Percentiles rank a stretch among this genome's conserved stretches.
These are phyloP conservation scores for Allomyces macrogynus DNA, from an alignment of 192 early-diverging fungal species.

Conservation along the genomic window DNA sequence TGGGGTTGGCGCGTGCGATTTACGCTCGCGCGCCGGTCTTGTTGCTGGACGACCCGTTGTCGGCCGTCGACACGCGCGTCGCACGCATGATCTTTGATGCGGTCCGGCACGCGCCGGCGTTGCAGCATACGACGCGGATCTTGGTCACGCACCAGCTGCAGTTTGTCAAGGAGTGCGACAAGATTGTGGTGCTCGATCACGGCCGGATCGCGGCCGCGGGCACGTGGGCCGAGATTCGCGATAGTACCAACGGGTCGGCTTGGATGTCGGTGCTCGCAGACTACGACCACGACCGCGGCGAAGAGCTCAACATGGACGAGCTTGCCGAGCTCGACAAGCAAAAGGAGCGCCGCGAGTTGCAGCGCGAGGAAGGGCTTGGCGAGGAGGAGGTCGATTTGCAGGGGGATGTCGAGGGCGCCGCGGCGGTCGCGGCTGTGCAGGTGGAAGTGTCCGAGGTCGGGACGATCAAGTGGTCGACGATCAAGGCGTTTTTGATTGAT, in stretches of 20 bases:
- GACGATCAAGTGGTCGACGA: neutral
- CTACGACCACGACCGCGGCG: neutral
- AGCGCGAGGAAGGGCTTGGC: neutral
- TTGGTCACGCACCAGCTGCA: constrained; percentile 28
- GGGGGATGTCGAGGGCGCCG: neutral
- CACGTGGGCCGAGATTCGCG: constrained; percentile 12
- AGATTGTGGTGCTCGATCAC: constrained; percentile 22
- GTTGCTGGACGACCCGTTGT: constrained; percentile 67
- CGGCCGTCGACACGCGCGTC: constrained; percentile 62
- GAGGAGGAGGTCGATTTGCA: neutral
- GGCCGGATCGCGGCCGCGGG: constrained; percentile 28
- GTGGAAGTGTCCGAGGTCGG: neutral
- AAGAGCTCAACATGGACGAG: neutral
- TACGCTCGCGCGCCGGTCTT: constrained; percentile 58
- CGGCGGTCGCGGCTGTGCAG: neutral
- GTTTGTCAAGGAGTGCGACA: constrained; percentile 18
- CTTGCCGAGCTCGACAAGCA: neutral
- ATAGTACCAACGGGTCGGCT: neutral
- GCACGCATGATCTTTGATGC: constrained; percentile 3
- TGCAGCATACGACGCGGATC: constrained; percentile 3
- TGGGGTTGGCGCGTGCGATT: constrained; percentile 58
- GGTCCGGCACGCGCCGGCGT: neutral
- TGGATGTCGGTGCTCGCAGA: neutral
- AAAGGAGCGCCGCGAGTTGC: neutral
- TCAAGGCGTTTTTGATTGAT: neutral